Percentiles rank a stretch among this genome's conserved stretches.
phyloP scores from a whole-genome alignment of 768 basidiomycete species.

The Mycena indigotica region DNA sequence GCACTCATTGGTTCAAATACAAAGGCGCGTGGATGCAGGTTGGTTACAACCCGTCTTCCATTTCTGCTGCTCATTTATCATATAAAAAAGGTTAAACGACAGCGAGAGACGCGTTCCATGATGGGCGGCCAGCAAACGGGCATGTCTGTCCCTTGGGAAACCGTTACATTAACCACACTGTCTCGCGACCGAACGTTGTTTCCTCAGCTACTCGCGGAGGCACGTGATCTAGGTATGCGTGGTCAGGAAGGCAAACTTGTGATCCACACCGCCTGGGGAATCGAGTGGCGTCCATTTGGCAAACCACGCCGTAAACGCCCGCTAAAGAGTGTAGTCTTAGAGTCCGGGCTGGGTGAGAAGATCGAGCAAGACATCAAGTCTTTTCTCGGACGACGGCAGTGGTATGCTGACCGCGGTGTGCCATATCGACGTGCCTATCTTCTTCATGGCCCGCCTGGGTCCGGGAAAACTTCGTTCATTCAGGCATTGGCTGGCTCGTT shows the following conservation, averaged over 20 bases:
- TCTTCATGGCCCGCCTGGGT: conserved; percentile 94
- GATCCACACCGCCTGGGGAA: conserved; percentile 95
- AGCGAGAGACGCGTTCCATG: conserved; percentile 91
- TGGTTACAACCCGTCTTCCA: conserved; percentile 15
- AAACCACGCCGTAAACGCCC: conserved; percentile 86
- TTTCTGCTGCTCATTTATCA: conserved; percentile 14
- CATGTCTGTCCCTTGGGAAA: conserved; percentile 84
- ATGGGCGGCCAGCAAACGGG: conserved; percentile 61
- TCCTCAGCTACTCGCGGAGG: conserved; percentile 78
- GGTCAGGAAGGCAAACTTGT: conserved; percentile 93
- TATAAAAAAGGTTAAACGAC: conserved; percentile 77
- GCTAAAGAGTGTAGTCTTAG: conserved; percentile 85
- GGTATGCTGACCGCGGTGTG: conserved; percentile 98
- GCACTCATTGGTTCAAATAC: conserved; percentile 91
- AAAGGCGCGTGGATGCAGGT: conserved; percentile 96
- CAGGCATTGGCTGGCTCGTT: conserved; percentile 93
- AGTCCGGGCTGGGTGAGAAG: conserved; percentile 76
- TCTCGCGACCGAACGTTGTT: conserved; percentile 85
- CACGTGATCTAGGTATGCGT: conserved; percentile 83
- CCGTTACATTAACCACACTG: conserved; percentile 89
- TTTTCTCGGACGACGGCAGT: conserved; percentile 81
- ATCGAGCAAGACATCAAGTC: conserved; percentile 80
- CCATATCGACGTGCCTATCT: conserved; percentile 97
- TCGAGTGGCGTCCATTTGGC: conserved; percentile 95
- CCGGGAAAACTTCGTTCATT: conserved; percentile 98